Conservation (phyloP, 208 protist genomes). For the Wallacemonas sp. region DNA sequence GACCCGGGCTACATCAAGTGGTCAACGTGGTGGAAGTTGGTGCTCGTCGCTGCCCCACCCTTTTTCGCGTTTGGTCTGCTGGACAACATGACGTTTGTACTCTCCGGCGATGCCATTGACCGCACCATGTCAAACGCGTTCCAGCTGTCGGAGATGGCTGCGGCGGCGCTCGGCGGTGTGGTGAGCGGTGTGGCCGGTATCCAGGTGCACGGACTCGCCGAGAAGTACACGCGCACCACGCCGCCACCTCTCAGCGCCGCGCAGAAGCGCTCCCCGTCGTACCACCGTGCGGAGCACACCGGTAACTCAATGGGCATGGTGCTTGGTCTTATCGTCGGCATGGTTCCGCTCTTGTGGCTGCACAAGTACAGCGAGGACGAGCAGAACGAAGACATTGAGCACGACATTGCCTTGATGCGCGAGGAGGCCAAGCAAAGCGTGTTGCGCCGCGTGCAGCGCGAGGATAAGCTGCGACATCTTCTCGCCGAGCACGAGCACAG, state of each 20-base stretch:
- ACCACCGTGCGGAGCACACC: conserved; percentile 33
- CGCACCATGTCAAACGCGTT: conserved; percentile 55
- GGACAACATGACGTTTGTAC: conserved; percentile 81
- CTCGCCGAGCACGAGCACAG: conserved; percentile 20
- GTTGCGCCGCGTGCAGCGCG: conserved; percentile 17
- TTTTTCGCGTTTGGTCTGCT: conserved; percentile 88
- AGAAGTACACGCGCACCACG: conserved; percentile 55
- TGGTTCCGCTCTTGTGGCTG: conserved; percentile 75
- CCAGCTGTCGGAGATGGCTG: conserved; percentile 67
- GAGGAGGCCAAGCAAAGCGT: conserved; percentile 28
- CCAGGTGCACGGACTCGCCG: conserved; percentile 84
- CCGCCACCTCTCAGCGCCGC: conserved; percentile 54
- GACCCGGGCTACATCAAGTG: conserved; percentile 45
- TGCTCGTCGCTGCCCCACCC: conserved; percentile 51
- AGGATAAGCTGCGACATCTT: conserved; percentile 1
- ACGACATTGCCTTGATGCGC: conserved; percentile 27
- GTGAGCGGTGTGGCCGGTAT: conserved; percentile 84
- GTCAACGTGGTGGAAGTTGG: conserved; percentile 36
- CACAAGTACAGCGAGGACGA: conserved; percentile 10
- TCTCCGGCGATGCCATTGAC: conserved; percentile 81
- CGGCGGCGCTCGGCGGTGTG: conserved; percentile 77
- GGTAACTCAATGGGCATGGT: conserved; percentile 85
- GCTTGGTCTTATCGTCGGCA: conserved; percentile 67
- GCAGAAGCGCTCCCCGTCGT: conserved; percentile 38
- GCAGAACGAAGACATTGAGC: conserved; percentile 24